Evolutionary conservation across 179 eudicot genomes (phyloP), one percentile per base, ranked within the genome.

Genomic region (Heliamphora pulchella): DNA sequence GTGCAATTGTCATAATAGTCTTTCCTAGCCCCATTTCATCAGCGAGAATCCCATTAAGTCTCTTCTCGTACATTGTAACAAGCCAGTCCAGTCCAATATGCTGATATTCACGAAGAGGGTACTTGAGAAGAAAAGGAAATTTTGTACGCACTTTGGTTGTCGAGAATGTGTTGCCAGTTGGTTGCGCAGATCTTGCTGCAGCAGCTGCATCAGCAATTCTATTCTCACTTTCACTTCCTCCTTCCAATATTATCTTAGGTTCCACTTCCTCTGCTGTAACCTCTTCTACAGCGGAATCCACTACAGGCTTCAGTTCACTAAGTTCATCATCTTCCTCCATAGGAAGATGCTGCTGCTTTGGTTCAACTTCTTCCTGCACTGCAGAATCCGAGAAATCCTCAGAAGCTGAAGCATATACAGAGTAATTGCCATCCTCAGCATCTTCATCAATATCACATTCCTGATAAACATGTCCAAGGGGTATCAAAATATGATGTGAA

Each of bases 21-120:
- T 96, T 96, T 47, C 99, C 99, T 55, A 96, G 88, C 67, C 99
- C 99, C 99, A 96, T 96, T 85, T 96, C 99, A 82, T 96, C 99
- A 78, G 99, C 99, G 78, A 96, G 90, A 83, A 96, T 96, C 61
- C 99, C 99, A 86, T 96, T 96, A 70, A 96, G 97, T 86, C 91
- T 89, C 86, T 96, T 96, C 90, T 94, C 98, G 83, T 96, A 94
- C 99, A 96, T 96, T 39, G 99, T 94, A 66, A 96, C 98, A 74
- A 96, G 97, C 99, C 99, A 96, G 74, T 96, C 99, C 86, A 96
- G 86, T 76, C 99, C 99, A 81, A 96, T 96, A 80, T 96, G 99
- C 86, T 96, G 99, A 89, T 96, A 96, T 81, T 94, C 99, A 79
- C 99, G 98, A 81, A 96, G 94, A 85, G 98, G 87, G 84, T 90